Evolutionary conservation across 73 alveolate species (phyloP).

Genomic region (Effrenium voratum): DNA sequence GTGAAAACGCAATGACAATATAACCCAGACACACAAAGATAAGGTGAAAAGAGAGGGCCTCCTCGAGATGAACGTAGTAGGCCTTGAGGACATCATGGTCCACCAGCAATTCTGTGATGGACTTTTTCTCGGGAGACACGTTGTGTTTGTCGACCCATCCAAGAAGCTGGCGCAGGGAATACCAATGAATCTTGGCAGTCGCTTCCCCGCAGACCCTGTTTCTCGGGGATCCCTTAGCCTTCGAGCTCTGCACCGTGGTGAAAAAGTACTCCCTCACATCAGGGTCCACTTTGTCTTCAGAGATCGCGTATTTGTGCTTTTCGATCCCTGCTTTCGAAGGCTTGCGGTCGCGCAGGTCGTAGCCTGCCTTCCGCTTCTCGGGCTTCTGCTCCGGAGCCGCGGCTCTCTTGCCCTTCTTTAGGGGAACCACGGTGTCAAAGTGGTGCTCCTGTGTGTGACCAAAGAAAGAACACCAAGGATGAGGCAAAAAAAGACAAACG

Average conservation of each 20-base stretch:
- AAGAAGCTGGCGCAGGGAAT: not conserved
- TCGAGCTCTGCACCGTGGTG: not conserved
- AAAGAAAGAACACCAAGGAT: too few species aligned
- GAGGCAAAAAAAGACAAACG: too few species aligned
- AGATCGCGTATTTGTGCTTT: not conserved
- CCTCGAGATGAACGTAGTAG: conserved; percentile 1
- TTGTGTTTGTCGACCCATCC: not conserved
- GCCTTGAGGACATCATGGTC: not conserved
- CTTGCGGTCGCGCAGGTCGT: not conserved
- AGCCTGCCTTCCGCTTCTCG: not conserved
- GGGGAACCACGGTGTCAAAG: too few species aligned
- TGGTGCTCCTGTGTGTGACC: too few species aligned
- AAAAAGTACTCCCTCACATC: not conserved
- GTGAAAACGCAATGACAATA: not conserved
- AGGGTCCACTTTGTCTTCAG: not conserved
- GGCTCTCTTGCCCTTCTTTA: too few species aligned
- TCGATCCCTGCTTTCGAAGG: not conserved
- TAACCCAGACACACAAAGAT: not conserved
- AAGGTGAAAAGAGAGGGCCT: not conserved
- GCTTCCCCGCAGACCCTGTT: not conserved
- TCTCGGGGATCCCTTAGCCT: not conserved
- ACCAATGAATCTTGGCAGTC: conserved; percentile 18
- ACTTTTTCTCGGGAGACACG: too few species aligned
- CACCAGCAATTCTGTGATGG: too few species aligned
- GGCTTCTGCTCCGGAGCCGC: too few species aligned